phyloP scores from a whole-genome alignment of 805 yeast genomes.

The Starmerella asiatica region DNA sequence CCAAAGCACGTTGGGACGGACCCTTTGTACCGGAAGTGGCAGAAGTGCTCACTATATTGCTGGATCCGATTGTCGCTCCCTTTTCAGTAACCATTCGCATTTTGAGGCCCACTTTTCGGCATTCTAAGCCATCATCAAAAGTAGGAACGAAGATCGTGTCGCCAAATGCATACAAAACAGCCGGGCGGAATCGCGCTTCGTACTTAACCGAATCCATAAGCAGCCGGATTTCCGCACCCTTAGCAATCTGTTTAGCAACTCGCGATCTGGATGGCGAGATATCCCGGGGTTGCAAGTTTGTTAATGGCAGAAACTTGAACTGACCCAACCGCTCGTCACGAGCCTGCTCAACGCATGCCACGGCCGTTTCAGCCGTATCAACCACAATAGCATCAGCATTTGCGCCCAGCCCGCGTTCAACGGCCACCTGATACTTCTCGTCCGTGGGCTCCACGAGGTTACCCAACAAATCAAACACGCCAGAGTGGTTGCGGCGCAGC shows the following conservation, averaged over 20 bases:
- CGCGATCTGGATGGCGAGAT: conserved; percentile 23
- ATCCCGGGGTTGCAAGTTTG: conserved; percentile 49
- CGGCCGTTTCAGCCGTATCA: conserved; percentile 53
- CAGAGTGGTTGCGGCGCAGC: conserved; percentile 56
- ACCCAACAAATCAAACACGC: conserved; percentile 67
- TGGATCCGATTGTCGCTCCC: conserved; percentile 71
- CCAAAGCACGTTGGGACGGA: conserved; percentile 13
- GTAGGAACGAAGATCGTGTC: conserved; percentile 66
- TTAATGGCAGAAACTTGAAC: conserved; percentile 80
- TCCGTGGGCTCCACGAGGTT: conserved; percentile 64
- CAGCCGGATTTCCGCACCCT: conserved; percentile 43
- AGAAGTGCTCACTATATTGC: conserved; percentile 87
- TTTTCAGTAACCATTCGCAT: conserved; percentile 67
- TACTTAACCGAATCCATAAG: conserved; percentile 58
- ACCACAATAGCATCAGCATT: conserved; percentile 76
- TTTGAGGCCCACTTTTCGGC: conserved; percentile 54
- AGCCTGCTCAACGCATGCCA: conserved; percentile 61
- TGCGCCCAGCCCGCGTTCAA: conserved; percentile 51
- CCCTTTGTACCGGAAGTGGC: not conserved
- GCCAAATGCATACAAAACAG: conserved; percentile 68
- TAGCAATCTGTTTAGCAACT: conserved; percentile 24
- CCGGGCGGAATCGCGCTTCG: conserved; percentile 56
- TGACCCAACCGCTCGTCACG: conserved; percentile 76
- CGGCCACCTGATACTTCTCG: conserved; percentile 13
- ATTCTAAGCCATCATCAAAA: conserved; percentile 49